phyloP scores from a whole-genome alignment of 2,329 filamentous ascomycete species.

The Pestalotiopsis sp. region DNA sequence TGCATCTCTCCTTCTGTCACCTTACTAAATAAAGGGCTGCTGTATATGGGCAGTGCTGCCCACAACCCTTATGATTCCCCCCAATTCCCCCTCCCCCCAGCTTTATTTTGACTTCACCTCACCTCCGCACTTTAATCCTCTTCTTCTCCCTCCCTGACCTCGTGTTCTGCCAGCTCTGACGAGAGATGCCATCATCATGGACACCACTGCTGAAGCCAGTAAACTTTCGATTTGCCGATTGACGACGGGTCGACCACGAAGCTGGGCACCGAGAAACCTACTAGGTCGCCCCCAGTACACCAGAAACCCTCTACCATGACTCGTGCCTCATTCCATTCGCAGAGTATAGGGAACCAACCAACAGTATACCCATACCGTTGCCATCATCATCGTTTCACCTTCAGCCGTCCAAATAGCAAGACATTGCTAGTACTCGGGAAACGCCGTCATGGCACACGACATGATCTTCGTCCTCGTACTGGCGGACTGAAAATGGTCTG shows the following conservation, averaged over 20 bases:
- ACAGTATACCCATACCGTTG: background rate
- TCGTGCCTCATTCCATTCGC: background rate
- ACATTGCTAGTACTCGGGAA: background rate
- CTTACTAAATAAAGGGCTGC: background rate
- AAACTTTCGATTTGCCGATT: background rate
- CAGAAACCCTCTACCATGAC: background rate
- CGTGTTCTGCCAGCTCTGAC: background rate
- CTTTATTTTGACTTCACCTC: slow-evolving; percentile 10
- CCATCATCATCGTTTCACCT: background rate
- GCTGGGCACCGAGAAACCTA: background rate
- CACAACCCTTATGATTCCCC: background rate
- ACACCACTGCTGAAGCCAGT: background rate
- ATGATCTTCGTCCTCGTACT: background rate
- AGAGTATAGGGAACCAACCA: background rate
- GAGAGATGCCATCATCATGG: background rate
- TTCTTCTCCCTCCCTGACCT: background rate
- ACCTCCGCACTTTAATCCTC: background rate
- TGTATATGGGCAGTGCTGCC: background rate
- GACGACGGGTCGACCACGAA: background rate
- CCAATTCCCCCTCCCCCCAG: background rate
- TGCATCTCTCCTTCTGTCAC: background rate
- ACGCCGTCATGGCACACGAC: background rate
- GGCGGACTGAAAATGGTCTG: background rate
- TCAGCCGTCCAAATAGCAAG: background rate
- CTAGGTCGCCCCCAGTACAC: background rate